A percentile compares a stretch with the other conserved stretches of the same genome.
Evolutionary conservation across 805 yeast genomes (phyloP).

Genomic region (Metschnikowia lunata): DNA sequence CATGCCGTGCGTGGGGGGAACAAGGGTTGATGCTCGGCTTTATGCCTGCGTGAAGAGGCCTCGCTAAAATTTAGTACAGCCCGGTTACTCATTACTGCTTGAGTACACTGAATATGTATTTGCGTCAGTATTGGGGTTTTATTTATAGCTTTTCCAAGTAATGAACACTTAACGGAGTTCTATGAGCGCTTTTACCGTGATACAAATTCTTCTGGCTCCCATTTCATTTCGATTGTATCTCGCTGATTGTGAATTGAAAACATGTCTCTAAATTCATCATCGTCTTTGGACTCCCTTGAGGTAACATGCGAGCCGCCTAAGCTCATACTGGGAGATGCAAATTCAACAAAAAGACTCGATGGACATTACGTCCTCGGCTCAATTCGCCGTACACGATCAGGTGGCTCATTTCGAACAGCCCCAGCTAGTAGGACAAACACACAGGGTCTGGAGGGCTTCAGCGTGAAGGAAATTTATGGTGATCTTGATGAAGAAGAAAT

Average conservation of each 20-base stretch:
- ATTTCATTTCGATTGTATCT: background rate
- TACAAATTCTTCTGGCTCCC: too few species aligned
- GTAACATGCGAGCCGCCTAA: conserved; percentile 4
- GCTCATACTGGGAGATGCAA: background rate
- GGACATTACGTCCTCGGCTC: background rate
- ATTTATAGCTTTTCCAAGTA: too few species aligned
- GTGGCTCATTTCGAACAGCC: conserved; percentile 5
- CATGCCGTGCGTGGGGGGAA: too few species aligned
- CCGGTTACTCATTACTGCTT: too few species aligned
- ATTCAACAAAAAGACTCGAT: background rate
- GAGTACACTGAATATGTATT: too few species aligned
- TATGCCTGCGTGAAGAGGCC: too few species aligned
- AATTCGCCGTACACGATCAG: conserved; percentile 10
- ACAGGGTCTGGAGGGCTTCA: conserved; percentile 17
- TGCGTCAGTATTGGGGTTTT: too few species aligned
- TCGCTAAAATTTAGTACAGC: too few species aligned
- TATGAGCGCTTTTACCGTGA: too few species aligned
- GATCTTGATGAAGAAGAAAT: conserved; percentile 34
- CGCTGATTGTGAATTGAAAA: background rate
- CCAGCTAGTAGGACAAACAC: conserved; percentile 6
- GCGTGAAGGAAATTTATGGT: conserved; percentile 40
- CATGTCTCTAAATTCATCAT: conserved; percentile 3
- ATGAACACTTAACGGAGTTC: too few species aligned
- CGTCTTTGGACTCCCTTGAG: conserved; percentile 6
- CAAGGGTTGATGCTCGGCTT: too few species aligned